Conservation (phyloP, 441 rosid genomes). For the Pelargonium cotyledonis region DNA sequence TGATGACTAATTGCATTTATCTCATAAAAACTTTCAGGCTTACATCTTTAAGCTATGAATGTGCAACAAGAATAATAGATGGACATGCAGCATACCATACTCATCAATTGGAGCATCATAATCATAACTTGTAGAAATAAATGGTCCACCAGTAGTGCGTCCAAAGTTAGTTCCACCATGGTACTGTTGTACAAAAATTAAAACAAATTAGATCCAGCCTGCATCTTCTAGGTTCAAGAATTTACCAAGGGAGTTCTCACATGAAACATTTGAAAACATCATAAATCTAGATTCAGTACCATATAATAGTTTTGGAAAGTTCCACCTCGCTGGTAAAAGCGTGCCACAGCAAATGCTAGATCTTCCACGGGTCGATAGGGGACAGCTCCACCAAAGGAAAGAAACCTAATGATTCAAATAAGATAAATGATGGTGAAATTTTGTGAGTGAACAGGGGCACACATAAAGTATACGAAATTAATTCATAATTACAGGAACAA, state of each 20-base stretch:
- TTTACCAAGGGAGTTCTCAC: neutral
- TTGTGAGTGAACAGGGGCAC: neutral
- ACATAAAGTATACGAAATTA: neutral
- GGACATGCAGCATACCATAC: constrained; percentile 42
- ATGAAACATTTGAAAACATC: neutral
- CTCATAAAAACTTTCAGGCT: too few species aligned
- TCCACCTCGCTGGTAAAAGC: constrained; percentile 69
- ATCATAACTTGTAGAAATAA: constrained; percentile 66
- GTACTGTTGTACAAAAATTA: constrained; percentile 36
- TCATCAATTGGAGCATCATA: constrained; percentile 85
- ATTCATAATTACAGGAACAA: neutral
- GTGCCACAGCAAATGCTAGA: constrained; percentile 67
- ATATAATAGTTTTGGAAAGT: constrained; percentile 75
- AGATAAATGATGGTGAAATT: neutral
- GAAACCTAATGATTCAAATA: constrained; percentile 37
- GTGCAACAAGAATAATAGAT: neutral
- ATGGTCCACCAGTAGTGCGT: constrained; percentile 71
- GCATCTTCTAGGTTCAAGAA: constrained; percentile 5
- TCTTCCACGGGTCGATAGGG: constrained; percentile 69
- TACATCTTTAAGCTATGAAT: neutral
- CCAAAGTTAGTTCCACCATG: constrained; percentile 78
- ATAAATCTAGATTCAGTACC: constrained; percentile 28
- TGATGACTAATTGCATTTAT: too few species aligned
- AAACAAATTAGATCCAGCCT: constrained; percentile 13
- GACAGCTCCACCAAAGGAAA: constrained; percentile 49